A percentile compares a stretch with the other conserved stretches of the same genome.
Evolutionary conservation across 805 yeast genomes (phyloP).

Genomic region (Cephaloascus albidus): DNA sequence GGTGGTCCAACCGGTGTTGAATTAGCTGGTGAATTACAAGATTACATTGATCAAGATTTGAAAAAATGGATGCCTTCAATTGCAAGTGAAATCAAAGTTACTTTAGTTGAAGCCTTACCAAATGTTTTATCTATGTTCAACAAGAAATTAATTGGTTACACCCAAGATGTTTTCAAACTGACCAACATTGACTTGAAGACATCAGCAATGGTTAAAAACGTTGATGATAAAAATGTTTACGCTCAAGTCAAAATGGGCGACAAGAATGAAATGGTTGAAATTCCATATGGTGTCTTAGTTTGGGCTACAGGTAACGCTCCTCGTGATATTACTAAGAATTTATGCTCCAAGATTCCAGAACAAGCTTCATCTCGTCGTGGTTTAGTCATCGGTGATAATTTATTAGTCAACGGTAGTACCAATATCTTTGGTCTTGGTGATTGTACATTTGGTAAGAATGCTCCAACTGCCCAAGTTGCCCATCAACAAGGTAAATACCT

Average conservation of each 20-base stretch:
- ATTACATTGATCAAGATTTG: conserved; percentile 87
- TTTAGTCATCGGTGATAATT: conserved; percentile 71
- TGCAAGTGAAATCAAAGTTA: conserved; percentile 71
- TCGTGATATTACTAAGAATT: conserved; percentile 60
- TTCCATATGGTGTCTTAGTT: conserved; percentile 88
- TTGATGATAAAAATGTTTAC: conserved; percentile 58
- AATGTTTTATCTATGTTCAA: conserved; percentile 74
- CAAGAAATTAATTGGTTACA: conserved; percentile 62
- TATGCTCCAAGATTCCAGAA: conserved; percentile 61
- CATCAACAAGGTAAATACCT: conserved; percentile 86
- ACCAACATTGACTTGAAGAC: conserved; percentile 67
- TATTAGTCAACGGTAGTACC: conserved; percentile 73
- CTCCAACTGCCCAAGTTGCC: conserved; percentile 98
- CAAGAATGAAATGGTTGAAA: conserved; percentile 42
- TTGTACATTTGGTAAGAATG: conserved; percentile 83
- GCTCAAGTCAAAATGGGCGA: conserved; percentile 61
- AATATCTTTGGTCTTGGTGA: conserved; percentile 90
- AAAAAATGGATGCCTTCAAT: conserved; percentile 83
- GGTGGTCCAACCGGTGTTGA: conserved; percentile 99
- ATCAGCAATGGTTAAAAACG: conserved; percentile 84
- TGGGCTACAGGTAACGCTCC: conserved; percentile 98
- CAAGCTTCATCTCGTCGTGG: conserved; percentile 89
- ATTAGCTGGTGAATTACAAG: conserved; percentile 93
- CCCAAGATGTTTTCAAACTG: conserved; percentile 63
- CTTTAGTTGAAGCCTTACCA: conserved; percentile 86